Percentiles rank a stretch among this genome's conserved stretches.
These are phyloP conservation scores for Peterozyma xylosa DNA, from an alignment of 805 yeast species.

Conservation along the genomic window DNA sequence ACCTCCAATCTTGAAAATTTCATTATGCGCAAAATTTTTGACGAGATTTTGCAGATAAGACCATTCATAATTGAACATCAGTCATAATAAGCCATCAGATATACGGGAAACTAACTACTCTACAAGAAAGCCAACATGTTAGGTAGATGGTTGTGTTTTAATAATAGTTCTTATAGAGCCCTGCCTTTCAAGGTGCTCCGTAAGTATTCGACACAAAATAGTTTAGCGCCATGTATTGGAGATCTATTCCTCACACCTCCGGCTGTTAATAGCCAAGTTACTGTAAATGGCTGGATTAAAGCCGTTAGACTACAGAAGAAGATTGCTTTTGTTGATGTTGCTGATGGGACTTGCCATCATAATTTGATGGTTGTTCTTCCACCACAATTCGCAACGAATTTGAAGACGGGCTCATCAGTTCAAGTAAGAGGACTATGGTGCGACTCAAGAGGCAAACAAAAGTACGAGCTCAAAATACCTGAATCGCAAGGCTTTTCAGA, in stretches of 20 bases:
- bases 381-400: constrained; percentile 25
- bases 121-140: too few species aligned
- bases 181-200: too few species aligned
- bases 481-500: constrained; percentile 19
- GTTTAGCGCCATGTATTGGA: constrained; percentile 16
- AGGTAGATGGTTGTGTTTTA: too few species aligned
- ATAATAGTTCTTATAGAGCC: too few species aligned
- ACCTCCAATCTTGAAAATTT: too few species aligned
- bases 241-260: constrained; percentile 29
- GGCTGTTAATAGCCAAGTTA: constrained; percentile 23
- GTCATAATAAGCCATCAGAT: too few species aligned
- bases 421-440: constrained; percentile 25
- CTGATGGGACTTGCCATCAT: constrained; percentile 63
- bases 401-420: constrained; percentile 29
- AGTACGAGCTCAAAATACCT: constrained; percentile 33
- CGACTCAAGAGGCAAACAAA: constrained; percentile 39
- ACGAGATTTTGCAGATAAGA: too few species aligned
- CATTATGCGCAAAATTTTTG: too few species aligned
- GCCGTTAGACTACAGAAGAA: constrained; percentile 68
- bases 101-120: too few species aligned
- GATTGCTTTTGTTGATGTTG: constrained; percentile 69
- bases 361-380: constrained; percentile 51
- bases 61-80: too few species aligned
- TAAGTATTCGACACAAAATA: too few species aligned
- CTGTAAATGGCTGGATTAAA: constrained; percentile 68